Evolutionary conservation across 1,284 basidiomycete species (phyloP), one percentile per base, ranked within the genome.

Genomic region (Phylloboletellus chloephorus): DNA sequence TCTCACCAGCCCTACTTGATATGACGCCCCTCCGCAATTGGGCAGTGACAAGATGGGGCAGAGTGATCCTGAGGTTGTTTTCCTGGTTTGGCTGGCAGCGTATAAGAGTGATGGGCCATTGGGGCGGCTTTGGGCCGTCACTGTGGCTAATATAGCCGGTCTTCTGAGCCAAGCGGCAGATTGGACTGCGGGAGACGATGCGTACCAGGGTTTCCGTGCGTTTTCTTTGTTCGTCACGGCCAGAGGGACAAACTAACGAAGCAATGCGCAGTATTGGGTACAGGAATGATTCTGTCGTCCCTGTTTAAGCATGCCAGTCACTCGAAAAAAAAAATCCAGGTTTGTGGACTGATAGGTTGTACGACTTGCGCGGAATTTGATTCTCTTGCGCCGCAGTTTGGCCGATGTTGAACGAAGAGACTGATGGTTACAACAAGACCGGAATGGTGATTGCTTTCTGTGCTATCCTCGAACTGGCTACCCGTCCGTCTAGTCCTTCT

Each of bases 311-410:
- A 87, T 52, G 70, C 76, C 9, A 89, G 90, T 53, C 74, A 88
- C 55, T 78, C 81, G 0, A 88, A 87, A 51, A 92, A 92, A 88
- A 87, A 51, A 92, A 92, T 54, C 90, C 90, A 51, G 66, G 83
- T 83, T 56, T 26, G 67, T 54, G 3, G 20, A 20, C 11, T 4
- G 7, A 12, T 3, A 4, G 5, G 2, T 36, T 17, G 29, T 5
- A 16, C 2, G 11, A 7, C 13, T 38, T 2, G 13, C 15, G 8
- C 19, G 29, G 1, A 4, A n/a, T n/a, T 28, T 49, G 3, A 54
- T 35, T 12, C 21, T 20, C 28, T 39, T 35, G 19, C 11, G 2
- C 26, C 34, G 17, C 47, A 85, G 82, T 92, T 22, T 94, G 91
- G 91, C 81, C 86, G 0, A 78, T 89, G 53, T 72, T 88, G 19